Evolutionary conservation across 768 basidiomycete genomes (phyloP).

Genomic region (Paxillus ammoniavirescens): DNA sequence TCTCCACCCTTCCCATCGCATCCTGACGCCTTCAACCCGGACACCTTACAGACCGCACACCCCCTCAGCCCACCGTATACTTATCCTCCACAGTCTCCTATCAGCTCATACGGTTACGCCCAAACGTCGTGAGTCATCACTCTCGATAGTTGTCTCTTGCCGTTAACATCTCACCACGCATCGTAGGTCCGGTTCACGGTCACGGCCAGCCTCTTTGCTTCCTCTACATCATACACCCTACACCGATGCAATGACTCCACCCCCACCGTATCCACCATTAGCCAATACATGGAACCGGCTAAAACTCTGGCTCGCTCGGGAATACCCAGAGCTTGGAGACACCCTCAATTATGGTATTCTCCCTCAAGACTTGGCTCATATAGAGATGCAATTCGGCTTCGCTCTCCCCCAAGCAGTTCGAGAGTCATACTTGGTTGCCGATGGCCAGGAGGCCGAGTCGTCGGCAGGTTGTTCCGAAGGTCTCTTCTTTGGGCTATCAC

Average conservation of each 20-base stretch:
- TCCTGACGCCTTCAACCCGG: constrained; percentile 59
- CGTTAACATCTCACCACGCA: constrained; percentile 2
- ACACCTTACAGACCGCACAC: constrained; percentile 50
- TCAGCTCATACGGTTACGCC: constrained; percentile 56
- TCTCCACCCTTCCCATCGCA: constrained; percentile 57
- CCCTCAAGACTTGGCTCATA: constrained; percentile 71
- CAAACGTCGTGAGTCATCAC: constrained; percentile 47
- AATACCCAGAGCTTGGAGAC: constrained; percentile 94
- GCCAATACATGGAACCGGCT: constrained; percentile 81
- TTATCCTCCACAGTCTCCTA: constrained; percentile 68
- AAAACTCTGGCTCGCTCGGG: constrained; percentile 73
- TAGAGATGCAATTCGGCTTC: constrained; percentile 85
- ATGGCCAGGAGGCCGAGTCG: constrained; percentile 93
- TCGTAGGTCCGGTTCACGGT: constrained; percentile 33
- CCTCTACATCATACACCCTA: constrained; percentile 62
- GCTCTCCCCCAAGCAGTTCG: constrained; percentile 83
- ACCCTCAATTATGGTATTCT: constrained; percentile 92
- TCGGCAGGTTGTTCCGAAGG: constrained; percentile 87
- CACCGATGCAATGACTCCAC: constrained; percentile 37
- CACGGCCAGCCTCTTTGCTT: constrained; percentile 57
- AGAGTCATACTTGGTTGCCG: constrained; percentile 83
- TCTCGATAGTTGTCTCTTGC: constrained; percentile 5
- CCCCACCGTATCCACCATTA: constrained; percentile 70
- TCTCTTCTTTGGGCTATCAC: constrained; percentile 92
- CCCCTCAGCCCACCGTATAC: constrained; percentile 59